Evolutionary conservation across 768 basidiomycete species (phyloP), one percentile per base, ranked within the genome.

Genomic region (Polyporus arcularius): DNA sequence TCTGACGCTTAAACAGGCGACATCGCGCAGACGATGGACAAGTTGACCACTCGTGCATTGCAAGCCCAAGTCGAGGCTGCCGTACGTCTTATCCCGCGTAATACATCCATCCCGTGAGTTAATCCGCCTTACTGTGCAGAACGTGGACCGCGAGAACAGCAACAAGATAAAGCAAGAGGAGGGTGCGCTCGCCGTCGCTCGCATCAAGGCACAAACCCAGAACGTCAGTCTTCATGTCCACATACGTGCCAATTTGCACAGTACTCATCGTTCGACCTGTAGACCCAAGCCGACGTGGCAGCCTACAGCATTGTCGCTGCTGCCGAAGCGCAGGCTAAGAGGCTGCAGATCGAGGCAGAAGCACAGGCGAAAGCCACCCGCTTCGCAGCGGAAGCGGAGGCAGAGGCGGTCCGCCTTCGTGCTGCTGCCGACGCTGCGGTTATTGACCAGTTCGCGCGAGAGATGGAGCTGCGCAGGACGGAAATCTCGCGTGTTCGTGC

Each of bases 61-160:
- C 89, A 94, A 70, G 90, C 92, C 10, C 92, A 94, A 72, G 91
- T 94, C 31, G 92, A 94, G 72, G 90, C 91, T 47, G 90, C 90
- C 30, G 87, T 89, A 71, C 68, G 84, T 74, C 4, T 31, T 41
- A 8, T 32, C 31, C 42, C 21, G 14, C 28, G 11, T 14, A 18
- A 30, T 18, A 31, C 39, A 8, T 39, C 38, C 57, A 28, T 41
- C 48, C 30, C 39, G n/a, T 8, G 53, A 52, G 15, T 28, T 58
- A 7, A 51, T 41, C 12, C 30, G 4, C 1, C 3, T 15, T 12
- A 6, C 21, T n/a, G 1, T 55, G 4, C 64, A 89, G 88, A 92
- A 93, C 62, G 90, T 92, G 53, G 90, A 92, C 73, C 77, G 91
- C 57, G 92, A 93, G 74, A 94, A 94, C 69, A 88, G 87, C 75